Base-by-base conservation (phyloP, 768 basidiomycete genomes). In the Amanita jacksonii region DNA sequence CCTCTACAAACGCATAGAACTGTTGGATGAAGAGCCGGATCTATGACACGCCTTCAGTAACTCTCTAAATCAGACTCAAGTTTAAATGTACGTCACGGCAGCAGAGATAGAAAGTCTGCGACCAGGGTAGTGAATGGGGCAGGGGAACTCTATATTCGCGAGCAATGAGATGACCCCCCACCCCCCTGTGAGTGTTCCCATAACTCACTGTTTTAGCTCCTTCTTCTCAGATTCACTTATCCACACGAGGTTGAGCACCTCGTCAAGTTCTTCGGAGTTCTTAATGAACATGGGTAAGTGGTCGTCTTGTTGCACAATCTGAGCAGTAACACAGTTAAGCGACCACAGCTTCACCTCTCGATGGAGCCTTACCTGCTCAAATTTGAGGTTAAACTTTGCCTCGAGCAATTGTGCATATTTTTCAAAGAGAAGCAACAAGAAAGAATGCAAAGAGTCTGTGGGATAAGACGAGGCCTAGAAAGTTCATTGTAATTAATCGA, bases 1-100 rank as follows among this genome's bases (percentile, higher is more conserved):
- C 94, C 53, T 99, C 96, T 0, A 93, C 80, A 60, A 98, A 99
- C 18, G 89, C 82, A 58, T 97, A 94, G 66, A 96, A 98, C 53
- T 89, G 90, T 52, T 92, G 85, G 30, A 96, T 85, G 56, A 94
- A 97, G 33, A 69, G 71, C 19, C 89, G 81, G 47, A 94, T 85
- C 80, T 94, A 65, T 22, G 20, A 34, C 31, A 38, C 16, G 18
- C 45, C 37, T 13, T 49, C 22, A 18, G 31, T 24, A 3, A 15
- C n/a, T 13, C 18, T 28, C 25, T 31, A 44, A 12, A 8, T 23
- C 6, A 41, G 41, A n/a, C n/a, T 31, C 27, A 49, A 39, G 7
- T 15, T 36, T 10, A 46, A 25, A 48, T 70, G 22, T 59, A 88
- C 88, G 56, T 87, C 79, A 68, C 88, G 85, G 58, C 94, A 97